Percentiles rank a stretch among this genome's conserved stretches.
Conservation (phyloP, 139 green algal genomes). For the Chlamydomonas sp. region DNA sequence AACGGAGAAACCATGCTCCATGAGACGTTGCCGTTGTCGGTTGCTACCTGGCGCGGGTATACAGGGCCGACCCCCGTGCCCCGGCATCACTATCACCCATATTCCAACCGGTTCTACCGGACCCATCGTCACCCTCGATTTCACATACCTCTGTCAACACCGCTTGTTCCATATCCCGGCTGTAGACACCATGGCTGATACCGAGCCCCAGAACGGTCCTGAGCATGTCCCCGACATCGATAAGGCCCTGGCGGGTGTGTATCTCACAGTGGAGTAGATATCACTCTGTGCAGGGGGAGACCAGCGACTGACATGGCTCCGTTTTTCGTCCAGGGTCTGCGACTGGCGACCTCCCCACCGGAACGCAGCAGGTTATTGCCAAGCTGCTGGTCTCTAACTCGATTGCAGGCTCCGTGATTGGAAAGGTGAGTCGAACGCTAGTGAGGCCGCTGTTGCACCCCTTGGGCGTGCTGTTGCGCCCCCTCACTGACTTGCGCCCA, state of each 20-base stretch:
- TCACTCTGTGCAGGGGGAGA: background rate
- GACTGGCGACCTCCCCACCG: conserved; percentile 41
- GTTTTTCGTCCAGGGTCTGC: background rate
- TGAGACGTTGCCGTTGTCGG: no score
- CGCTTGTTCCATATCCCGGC: no score
- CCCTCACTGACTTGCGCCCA: background rate
- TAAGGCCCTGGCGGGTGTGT: conserved; percentile 16
- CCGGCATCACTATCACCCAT: no score
- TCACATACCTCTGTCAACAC: no score
- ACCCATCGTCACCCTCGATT: no score
- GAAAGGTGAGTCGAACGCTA: conserved; percentile 47
- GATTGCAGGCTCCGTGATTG: conserved; percentile 71
- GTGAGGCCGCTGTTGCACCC: background rate
- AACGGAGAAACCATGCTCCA: no score
- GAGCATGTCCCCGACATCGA: conserved; percentile 36
- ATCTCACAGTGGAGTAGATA: background rate
- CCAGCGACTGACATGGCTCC: background rate
- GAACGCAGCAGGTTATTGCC: conserved; percentile 57
- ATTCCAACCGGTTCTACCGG: no score
- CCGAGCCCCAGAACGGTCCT: background rate
- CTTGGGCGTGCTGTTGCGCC: background rate
- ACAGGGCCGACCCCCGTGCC: no score
- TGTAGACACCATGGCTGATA: no score
- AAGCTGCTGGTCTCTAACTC: conserved; percentile 76
- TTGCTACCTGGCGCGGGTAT: no score